A percentile compares a stretch with the other conserved stretches of the same genome.
Evolutionary conservation across 208 protist genomes (phyloP).

Genomic region (Trypanosoma conorhini): DNA sequence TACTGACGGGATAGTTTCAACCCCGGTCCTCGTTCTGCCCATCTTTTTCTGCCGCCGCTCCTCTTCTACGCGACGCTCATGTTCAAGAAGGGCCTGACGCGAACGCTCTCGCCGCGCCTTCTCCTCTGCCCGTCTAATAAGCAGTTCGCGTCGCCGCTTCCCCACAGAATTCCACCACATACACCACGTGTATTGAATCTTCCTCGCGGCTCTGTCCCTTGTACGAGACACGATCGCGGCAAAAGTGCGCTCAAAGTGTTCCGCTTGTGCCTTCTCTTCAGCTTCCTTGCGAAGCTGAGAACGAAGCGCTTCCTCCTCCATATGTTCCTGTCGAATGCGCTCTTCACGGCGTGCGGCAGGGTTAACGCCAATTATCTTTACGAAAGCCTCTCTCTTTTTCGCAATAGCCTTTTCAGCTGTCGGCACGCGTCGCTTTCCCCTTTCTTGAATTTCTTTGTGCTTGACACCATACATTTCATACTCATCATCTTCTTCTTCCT

Average conservation of each 20-base stretch:
- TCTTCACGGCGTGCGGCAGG: slow-evolving; percentile 18
- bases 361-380: slow-evolving; percentile 18
- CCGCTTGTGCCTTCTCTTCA: slow-evolving; percentile 14
- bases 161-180: slow-evolving; percentile 72
- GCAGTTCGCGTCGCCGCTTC: slow-evolving; percentile 39
- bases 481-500: not conserved
- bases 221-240: slow-evolving; percentile 37
- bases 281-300: slow-evolving; percentile 3
- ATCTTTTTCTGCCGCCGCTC: slow-evolving; percentile 3
- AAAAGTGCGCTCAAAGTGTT: slow-evolving; percentile 29
- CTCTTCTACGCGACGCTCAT: slow-evolving; percentile 25
- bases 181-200: slow-evolving; percentile 60
- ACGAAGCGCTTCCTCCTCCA: slow-evolving; percentile 22
- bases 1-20: slow-evolving; percentile 25
- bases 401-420: not conserved
- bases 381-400: slow-evolving; percentile 12
- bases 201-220: slow-evolving; percentile 36
- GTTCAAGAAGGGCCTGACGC: slow-evolving; percentile 28
- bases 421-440: not conserved
- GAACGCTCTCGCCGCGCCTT: slow-evolving; percentile 31
- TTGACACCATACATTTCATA: not conserved
- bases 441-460: not conserved
- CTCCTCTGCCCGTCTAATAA: slow-evolving; percentile 49
- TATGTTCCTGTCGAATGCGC: slow-evolving; percentile 18
- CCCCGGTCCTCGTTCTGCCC: no score